Percentiles rank a stretch among this genome's conserved stretches.
Evolutionary conservation across 1,284 basidiomycete species (phyloP).

Genomic region (Cryptococcus floricola): DNA sequence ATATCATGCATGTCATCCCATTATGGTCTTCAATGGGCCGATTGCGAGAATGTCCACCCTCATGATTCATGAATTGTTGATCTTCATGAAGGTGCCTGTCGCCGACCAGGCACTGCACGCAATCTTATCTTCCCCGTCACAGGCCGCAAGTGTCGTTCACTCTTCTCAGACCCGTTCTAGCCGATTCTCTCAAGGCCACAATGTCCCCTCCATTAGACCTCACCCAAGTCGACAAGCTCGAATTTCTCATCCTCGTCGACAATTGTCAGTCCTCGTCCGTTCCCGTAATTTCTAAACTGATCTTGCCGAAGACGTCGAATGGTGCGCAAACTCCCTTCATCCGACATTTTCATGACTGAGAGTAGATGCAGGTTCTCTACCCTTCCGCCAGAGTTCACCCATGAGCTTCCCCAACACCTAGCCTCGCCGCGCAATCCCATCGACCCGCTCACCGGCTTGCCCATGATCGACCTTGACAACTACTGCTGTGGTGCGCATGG

Average conservation of each 20-base stretch:
- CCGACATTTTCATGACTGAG: neutral
- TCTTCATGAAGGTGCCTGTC: too few relatives aligned
- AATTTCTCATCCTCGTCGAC: conserved; percentile 39
- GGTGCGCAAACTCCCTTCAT: conserved; percentile 5
- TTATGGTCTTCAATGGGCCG: too few relatives aligned
- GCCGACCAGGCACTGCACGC: too few relatives aligned
- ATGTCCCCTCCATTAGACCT: conserved; percentile 2
- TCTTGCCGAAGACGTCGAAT: conserved; percentile 17
- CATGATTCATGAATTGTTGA: too few relatives aligned
- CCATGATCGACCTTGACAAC: conserved; percentile 65
- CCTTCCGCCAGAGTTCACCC: conserved; percentile 65
- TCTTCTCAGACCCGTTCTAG: neutral
- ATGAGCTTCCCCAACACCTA: conserved; percentile 65
- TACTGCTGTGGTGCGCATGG: conserved; percentile 82
- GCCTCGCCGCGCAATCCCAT: conserved; percentile 51
- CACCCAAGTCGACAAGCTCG: conserved; percentile 38
- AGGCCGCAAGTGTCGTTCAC: neutral
- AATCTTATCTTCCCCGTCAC: too few relatives aligned
- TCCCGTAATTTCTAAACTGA: neutral
- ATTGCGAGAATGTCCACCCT: too few relatives aligned
- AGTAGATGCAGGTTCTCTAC: conserved; percentile 4
- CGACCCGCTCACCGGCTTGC: conserved; percentile 60
- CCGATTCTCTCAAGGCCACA: neutral
- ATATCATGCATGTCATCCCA: neutral
- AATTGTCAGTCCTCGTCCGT: conserved; percentile 24